phyloP scores from a whole-genome alignment of 345 rosid species.

The Camelina laxa region DNA sequence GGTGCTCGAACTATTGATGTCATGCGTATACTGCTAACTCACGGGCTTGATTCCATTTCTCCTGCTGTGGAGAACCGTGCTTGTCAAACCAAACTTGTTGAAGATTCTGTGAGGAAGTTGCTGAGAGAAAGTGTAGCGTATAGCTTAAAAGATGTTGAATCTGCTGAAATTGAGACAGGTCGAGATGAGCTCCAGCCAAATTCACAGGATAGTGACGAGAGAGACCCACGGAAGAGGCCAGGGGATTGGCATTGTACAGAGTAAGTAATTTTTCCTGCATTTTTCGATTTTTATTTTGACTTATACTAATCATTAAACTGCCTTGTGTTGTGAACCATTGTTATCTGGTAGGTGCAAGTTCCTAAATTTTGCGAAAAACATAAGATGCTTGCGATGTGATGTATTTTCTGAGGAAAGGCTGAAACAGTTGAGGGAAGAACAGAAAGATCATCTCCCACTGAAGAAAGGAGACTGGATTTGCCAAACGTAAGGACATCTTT shows the following conservation, averaged over 20 bases:
- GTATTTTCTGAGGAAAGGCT: conserved; percentile 64
- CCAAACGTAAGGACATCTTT: conserved; percentile 54
- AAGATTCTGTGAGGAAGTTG: conserved; percentile 68
- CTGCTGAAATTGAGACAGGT: conserved; percentile 21
- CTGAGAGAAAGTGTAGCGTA: conserved; percentile 65
- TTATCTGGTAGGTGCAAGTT: conserved; percentile 69
- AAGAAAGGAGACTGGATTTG: conserved; percentile 98
- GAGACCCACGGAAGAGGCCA: conserved; percentile 56
- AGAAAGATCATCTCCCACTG: conserved; percentile 69
- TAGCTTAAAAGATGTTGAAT: conserved; percentile 47
- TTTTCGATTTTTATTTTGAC: not conserved
- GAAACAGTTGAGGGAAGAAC: conserved; percentile 61
- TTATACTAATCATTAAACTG: not conserved
- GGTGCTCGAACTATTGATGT: conserved; percentile 80
- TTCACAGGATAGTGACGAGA: conserved; percentile 36
- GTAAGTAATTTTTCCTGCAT: conserved; percentile 46
- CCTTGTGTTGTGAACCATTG: not conserved
- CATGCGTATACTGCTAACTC: conserved; percentile 75
- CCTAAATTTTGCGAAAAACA: conserved; percentile 80
- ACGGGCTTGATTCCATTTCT: conserved; percentile 63
- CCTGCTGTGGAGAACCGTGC: conserved; percentile 60
- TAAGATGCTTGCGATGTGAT: conserved; percentile 75
- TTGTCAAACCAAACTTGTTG: conserved; percentile 63
- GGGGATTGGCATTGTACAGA: conserved; percentile 87
- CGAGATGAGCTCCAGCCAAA: conserved; percentile 27